These are phyloP conservation scores for Rhizopus arrhizus DNA, from an alignment of 371 early-diverging fungal genomes.

Conservation along the genomic window DNA sequence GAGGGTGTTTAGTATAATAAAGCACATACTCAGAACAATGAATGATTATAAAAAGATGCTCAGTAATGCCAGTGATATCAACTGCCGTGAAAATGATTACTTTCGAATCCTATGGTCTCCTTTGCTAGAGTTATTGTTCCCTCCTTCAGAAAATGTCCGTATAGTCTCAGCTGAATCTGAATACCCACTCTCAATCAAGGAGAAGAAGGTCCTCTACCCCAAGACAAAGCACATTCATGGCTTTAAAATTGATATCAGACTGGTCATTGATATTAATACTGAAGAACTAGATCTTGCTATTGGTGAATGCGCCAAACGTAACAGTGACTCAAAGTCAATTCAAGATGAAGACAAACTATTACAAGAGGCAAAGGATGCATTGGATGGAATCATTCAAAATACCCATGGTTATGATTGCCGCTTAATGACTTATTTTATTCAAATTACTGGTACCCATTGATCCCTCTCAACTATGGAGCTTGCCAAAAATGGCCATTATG, in stretches of 20 bases:
- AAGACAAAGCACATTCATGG: slow-evolving; percentile 14
- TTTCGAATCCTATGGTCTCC: slow-evolving; percentile 8
- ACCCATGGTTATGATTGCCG: slow-evolving; percentile 7
- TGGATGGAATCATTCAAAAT: slow-evolving; percentile 24
- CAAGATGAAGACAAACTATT: slow-evolving; percentile 23
- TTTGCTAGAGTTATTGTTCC: slow-evolving; percentile 16
- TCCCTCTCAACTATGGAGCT: slow-evolving; percentile 25
- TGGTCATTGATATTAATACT: slow-evolving; percentile 10
- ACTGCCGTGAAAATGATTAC: slow-evolving; percentile 5
- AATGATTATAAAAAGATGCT: slow-evolving; percentile 14
- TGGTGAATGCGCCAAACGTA: slow-evolving; percentile 23
- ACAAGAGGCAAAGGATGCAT: slow-evolving; percentile 12
- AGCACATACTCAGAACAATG: slow-evolving; percentile 17
- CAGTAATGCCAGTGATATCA: slow-evolving; percentile 2
- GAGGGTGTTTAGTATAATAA: slow-evolving; percentile 14
- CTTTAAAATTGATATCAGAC: slow-evolving; percentile 17
- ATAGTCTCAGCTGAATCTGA: slow-evolving; percentile 17
- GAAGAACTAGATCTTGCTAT: slow-evolving; percentile 21
- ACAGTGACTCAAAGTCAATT: slow-evolving; percentile 17
- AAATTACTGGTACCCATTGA: slow-evolving; percentile 26
- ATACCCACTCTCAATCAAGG: slow-evolving; percentile 3
- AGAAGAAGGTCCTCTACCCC: slow-evolving; percentile 11
- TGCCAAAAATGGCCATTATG: slow-evolving; percentile 24
- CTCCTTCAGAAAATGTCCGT: slow-evolving; percentile 12
- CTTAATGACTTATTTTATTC: slow-evolving; percentile 17